Evolutionary conservation across 2,329 filamentous ascomycete genomes (phyloP).

Genomic region (Xylaria sp.): DNA sequence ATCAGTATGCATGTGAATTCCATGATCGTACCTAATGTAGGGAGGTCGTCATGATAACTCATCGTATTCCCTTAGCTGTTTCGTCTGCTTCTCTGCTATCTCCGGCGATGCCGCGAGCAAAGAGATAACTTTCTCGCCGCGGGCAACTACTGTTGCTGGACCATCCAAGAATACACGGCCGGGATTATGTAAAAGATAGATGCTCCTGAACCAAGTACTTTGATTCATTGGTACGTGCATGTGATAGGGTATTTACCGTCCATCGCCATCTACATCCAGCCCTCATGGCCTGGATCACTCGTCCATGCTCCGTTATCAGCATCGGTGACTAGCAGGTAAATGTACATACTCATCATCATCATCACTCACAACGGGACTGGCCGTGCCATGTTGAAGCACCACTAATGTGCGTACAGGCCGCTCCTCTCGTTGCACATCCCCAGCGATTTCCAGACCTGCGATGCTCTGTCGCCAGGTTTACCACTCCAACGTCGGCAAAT

Average conservation of each 20-base stretch:
- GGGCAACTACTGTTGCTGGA: neutral
- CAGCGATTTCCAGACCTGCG: neutral
- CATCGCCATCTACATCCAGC: neutral
- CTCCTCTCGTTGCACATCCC: neutral
- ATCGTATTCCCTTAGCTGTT: too few relatives aligned
- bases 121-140: too few relatives aligned
- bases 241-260: neutral
- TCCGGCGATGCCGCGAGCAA: too few relatives aligned
- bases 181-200: neutral
- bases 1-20: too few relatives aligned
- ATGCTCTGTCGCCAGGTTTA: neutral
- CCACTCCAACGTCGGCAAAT: neutral
- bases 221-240: neutral
- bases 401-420: neutral
- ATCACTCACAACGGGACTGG: neutral
- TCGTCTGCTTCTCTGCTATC: too few relatives aligned
- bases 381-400: neutral
- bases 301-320: constrained; percentile 1
- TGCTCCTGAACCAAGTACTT: neutral
- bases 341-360: constrained; percentile 2
- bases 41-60: too few relatives aligned
- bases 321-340: constrained; percentile 4
- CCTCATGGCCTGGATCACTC: constrained; percentile 3
- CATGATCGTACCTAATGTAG: too few relatives aligned
- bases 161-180: neutral